A percentile compares a stretch with the other conserved stretches of the same genome.
Conservation (phyloP, 495 filamentous ascomycete species). For the Xeromyces bisporus region DNA sequence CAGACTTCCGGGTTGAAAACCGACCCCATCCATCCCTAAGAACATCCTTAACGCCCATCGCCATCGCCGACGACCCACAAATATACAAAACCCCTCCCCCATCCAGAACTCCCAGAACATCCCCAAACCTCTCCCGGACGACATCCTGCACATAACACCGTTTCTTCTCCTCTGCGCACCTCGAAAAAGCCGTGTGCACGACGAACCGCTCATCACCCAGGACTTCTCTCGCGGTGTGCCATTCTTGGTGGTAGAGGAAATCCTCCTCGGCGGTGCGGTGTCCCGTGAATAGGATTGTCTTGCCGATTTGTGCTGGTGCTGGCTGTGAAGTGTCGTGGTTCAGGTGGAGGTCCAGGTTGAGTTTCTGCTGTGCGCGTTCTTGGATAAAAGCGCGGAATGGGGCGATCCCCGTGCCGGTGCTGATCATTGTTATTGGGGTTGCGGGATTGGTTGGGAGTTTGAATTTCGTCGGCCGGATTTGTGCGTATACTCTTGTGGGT, state of each 20-base stretch:
- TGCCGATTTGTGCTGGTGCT: background rate
- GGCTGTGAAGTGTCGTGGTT: too few species aligned
- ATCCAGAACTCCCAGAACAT: background rate
- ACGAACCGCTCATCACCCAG: background rate
- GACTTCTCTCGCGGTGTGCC: background rate
- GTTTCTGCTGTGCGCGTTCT: too few species aligned
- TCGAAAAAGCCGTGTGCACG: background rate
- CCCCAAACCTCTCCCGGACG: constrained; percentile 1
- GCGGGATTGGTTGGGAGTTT: constrained; percentile 10
- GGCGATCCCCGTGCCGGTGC: constrained; percentile 17
- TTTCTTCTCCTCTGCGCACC: background rate
- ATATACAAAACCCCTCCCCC: background rate
- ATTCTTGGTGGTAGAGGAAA: background rate
- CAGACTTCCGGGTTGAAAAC: too few species aligned
- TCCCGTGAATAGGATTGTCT: constrained; percentile 2
- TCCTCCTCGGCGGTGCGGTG: background rate
- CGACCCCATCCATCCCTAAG: too few species aligned
- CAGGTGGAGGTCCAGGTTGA: too few species aligned
- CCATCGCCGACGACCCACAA: background rate
- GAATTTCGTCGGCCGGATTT: constrained; percentile 20
- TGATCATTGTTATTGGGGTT: constrained; percentile 16
- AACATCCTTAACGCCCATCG: background rate
- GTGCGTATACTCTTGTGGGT: constrained; percentile 9
- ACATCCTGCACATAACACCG: background rate
- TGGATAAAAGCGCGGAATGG: constrained; percentile 13